phyloP scores from a whole-genome alignment of 2,329 filamentous ascomycete species.

The Hyphodiscus sp. region DNA sequence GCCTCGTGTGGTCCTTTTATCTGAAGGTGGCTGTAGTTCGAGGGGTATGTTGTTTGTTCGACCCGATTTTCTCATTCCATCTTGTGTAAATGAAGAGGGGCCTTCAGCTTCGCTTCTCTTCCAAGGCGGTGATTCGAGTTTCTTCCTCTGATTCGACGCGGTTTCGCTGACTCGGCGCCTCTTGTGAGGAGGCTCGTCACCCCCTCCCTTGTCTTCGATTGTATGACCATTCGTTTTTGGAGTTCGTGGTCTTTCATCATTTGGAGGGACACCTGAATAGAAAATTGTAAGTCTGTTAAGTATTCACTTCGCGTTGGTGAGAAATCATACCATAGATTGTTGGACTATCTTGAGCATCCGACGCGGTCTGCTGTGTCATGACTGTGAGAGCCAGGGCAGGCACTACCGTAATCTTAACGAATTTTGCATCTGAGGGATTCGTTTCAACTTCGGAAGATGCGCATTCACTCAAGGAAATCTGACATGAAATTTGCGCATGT shows the following conservation, averaged over 20 bases:
- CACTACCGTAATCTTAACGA: conserved; percentile 47
- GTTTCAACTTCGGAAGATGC: conserved; percentile 48
- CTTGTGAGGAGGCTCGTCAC: conserved; percentile 52
- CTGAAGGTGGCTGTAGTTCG: conserved; percentile 43
- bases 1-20: conserved; percentile 47
- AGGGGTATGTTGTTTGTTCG: conserved; percentile 52
- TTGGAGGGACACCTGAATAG: conserved; percentile 19
- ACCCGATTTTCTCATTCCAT: conserved; percentile 62
- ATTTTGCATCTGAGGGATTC: conserved; percentile 49
- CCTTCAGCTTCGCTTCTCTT: conserved; percentile 80
- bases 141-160: conserved; percentile 39
- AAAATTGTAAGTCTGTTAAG: conserved; percentile 12
- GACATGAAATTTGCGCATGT: conserved; percentile 48
- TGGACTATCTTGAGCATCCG: conserved; percentile 28
- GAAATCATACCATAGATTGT: conserved; percentile 21
- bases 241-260: conserved; percentile 18
- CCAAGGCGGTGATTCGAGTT: conserved; percentile 81
- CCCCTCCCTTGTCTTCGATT: conserved; percentile 23
- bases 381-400: conserved; percentile 23
- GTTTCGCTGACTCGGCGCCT: conserved; percentile 53
- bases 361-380: conserved; percentile 32
- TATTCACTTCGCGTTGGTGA: conserved; percentile 1
- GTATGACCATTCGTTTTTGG: conserved; percentile 27
- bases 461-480: conserved; percentile 41
- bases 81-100: conserved; percentile 75